Base-by-base conservation (phyloP, 352 stramenopile genomes). In the Pelagophyceae sp. region DNA sequence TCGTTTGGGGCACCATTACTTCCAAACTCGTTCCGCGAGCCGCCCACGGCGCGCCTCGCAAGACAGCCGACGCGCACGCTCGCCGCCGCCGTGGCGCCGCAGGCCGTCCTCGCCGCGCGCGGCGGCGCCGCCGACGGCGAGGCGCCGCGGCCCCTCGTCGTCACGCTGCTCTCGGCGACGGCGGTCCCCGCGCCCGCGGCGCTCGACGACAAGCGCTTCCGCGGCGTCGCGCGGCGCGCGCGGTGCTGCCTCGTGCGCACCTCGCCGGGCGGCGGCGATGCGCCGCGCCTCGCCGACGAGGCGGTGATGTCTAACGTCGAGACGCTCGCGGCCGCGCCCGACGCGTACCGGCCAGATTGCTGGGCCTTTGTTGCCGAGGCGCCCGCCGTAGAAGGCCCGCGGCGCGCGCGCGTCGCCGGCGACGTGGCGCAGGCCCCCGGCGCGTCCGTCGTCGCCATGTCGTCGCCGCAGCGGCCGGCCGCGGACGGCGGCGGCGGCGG, bases 171-270 rank as follows among this genome's bases (percentile, higher is more conserved):
- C 17, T 2, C 1, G 1, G 67, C 67, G 35, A 17, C 5, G 2
- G 67, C 33, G 5, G 67, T 74, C 15, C 67, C 67, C 37, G 38
- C 67, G 38, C 67, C 67, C 35, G 11, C 25, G 35, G 19, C 3
- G 35, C 67, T 51, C 35, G 61, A 40, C 29, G 3, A 6, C 15
- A 1, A 29, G n/a, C 15, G 38, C 61, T 6, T 15, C 3, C n/a
- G 3, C 2, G 58, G 58, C 5, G 58, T 67, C 15, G 23, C 35
- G 35, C 64, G 64, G 11, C 3, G 5, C 64, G 64, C 29, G 6
- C 67, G 67, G 17, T 74, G 67, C 67, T 74, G 67, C 67, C 2
- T 74, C 33, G 6, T 74, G 15, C 17, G 31, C 35, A n/a, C n/a
- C n/a, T n/a, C n/a, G n/a, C n/a, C n/a, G n/a, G n/a, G n/a, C n/a